These are phyloP conservation scores for Arthroderma sp. DNA, from an alignment of 2,329 filamentous ascomycete species.

Conservation along the genomic window DNA sequence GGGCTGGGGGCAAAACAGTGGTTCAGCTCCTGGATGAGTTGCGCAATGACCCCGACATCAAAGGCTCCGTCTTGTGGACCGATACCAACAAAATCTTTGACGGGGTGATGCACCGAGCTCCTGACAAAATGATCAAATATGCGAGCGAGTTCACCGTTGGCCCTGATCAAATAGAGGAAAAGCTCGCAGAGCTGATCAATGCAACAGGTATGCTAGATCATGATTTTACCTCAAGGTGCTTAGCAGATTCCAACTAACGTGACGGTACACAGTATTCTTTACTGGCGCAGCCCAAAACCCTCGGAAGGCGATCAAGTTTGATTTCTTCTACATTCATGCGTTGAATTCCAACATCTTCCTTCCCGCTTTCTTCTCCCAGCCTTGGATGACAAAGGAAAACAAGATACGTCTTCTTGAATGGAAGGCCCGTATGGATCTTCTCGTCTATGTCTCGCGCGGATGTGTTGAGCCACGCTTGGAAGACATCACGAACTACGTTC, in stretches of 20 bases:
- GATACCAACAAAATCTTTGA: constrained; percentile 56
- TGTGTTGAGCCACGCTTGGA: constrained; percentile 49
- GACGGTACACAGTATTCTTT: constrained; percentile 37
- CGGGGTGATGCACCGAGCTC: constrained; percentile 53
- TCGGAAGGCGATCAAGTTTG: constrained; percentile 57
- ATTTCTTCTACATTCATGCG: constrained; percentile 75
- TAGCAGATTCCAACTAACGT: not conserved
- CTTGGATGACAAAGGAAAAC: constrained; percentile 47
- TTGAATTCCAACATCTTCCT: constrained; percentile 69
- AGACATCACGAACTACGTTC: constrained; percentile 49
- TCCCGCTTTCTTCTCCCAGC: constrained; percentile 45
- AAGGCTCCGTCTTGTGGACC: constrained; percentile 38
- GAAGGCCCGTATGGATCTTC: constrained; percentile 64
- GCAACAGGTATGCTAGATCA: constrained; percentile 33
- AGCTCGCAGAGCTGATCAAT: constrained; percentile 59
- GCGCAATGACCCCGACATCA: constrained; percentile 45
- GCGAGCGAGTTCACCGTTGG: constrained; percentile 48
- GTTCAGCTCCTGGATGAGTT: constrained; percentile 52
- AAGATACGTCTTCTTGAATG: constrained; percentile 66
- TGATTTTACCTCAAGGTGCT: not conserved
- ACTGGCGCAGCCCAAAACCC: constrained; percentile 52
- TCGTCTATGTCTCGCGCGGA: constrained; percentile 59
- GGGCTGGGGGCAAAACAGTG: constrained; percentile 32
- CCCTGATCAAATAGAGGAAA: constrained; percentile 45
- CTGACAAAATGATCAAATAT: constrained; percentile 50